Conservation (phyloP, 1,139 yeast genomes). For the Taphrina populina region DNA sequence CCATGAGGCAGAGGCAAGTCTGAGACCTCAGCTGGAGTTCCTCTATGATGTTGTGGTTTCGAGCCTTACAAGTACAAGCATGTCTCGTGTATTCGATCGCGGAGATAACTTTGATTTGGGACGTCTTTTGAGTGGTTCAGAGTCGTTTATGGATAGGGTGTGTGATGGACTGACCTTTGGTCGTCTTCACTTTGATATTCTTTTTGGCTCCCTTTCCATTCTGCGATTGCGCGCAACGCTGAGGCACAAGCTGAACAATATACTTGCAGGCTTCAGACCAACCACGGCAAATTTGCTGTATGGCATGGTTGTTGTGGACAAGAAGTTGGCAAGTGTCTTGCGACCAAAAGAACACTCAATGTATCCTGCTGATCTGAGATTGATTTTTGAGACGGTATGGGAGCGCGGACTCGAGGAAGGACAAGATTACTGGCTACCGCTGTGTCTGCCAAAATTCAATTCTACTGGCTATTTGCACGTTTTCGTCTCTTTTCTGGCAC, state of each 20-base stretch:
- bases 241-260: constrained; percentile 51
- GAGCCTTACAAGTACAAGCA: constrained; percentile 72
- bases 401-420: constrained; percentile 54
- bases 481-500: constrained; percentile 62
- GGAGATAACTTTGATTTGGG: constrained; percentile 81
- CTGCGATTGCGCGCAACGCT: constrained; percentile 52
- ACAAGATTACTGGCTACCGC: constrained; percentile 85
- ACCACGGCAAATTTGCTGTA: constrained; percentile 50
- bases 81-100: constrained; percentile 64
- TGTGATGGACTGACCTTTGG: constrained; percentile 56
- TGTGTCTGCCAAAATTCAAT: constrained; percentile 89
- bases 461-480: constrained; percentile 82
- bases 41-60: constrained; percentile 77
- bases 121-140: constrained; percentile 63
- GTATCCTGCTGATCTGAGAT: constrained; percentile 67
- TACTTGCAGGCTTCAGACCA: constrained; percentile 3
- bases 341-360: constrained; percentile 64
- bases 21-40: constrained; percentile 67
- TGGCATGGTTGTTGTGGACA: constrained; percentile 60
- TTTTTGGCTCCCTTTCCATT: constrained; percentile 64
- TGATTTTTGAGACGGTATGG: constrained; percentile 62
- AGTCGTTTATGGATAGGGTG: constrained; percentile 62
- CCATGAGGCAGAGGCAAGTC: constrained; percentile 52
- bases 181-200: constrained; percentile 54
- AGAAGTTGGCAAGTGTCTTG: constrained; percentile 58